Percentiles rank a stretch among this genome's conserved stretches.
phyloP scores from a whole-genome alignment of 1,284 basidiomycete genomes.

The Waitea zeae region DNA sequence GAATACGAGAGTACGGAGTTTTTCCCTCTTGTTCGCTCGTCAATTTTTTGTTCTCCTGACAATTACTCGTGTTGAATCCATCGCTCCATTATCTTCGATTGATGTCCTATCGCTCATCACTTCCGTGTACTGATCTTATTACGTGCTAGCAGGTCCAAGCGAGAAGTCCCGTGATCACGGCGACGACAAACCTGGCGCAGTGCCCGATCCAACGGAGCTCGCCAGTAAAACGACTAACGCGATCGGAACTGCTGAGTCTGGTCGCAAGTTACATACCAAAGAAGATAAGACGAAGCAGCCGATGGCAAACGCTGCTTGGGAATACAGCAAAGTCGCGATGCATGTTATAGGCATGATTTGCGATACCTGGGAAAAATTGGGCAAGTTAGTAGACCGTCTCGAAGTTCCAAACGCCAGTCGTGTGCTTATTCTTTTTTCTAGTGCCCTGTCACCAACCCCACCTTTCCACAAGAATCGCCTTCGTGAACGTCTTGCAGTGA shows the following conservation, averaged over 20 bases:
- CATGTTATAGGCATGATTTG: slow-evolving; percentile 11
- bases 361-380: slow-evolving; percentile 19
- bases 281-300: slow-evolving; percentile 16
- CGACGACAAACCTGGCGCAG: slow-evolving; percentile 6
- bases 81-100: too few relatives aligned
- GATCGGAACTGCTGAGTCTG: slow-evolving; percentile 15
- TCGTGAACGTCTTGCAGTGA: slow-evolving; percentile 11
- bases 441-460: slow-evolving; percentile 18
- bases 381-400: slow-evolving; percentile 12
- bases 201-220: slow-evolving; percentile 17
- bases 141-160: too few relatives aligned
- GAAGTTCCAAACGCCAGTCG: neutral
- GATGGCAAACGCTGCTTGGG: slow-evolving; percentile 15
- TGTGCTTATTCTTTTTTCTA: slow-evolving; percentile 3
- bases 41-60: too few relatives aligned
- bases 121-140: too few relatives aligned
- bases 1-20: too few relatives aligned
- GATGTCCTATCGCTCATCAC: too few relatives aligned
- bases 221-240: slow-evolving; percentile 13
- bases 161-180: slow-evolving; percentile 9
- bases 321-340: slow-evolving; percentile 19
- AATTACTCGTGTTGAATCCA: too few relatives aligned
- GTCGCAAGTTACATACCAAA: slow-evolving; percentile 9
- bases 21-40: too few relatives aligned
- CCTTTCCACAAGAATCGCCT: slow-evolving; percentile 13